These are phyloP conservation scores for Picea sitchensis DNA, from an alignment of 75 land plant genomes.

Conservation along the genomic window DNA sequence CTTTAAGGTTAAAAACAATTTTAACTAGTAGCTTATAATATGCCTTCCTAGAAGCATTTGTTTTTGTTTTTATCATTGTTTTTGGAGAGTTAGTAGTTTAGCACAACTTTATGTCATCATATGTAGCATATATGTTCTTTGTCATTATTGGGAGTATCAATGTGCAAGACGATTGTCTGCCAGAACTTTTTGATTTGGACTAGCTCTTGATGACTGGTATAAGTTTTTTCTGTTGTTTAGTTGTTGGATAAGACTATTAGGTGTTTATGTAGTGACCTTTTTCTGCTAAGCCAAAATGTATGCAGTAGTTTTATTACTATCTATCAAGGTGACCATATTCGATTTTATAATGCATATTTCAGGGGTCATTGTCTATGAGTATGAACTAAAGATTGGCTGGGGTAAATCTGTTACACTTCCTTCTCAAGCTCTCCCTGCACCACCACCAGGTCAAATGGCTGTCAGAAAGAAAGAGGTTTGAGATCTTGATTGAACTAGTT, in stretches of 20 bases:
- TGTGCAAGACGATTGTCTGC: background rate
- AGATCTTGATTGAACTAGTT: slow-evolving; percentile 1
- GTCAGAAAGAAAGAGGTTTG: slow-evolving; percentile 89
- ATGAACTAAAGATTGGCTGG: slow-evolving; percentile 98
- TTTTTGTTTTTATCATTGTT: background rate
- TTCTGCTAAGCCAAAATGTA: background rate
- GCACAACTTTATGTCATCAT: background rate
- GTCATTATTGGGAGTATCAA: background rate
- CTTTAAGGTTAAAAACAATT: background rate
- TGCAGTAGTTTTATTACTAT: background rate
- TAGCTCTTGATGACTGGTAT: background rate
- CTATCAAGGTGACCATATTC: background rate
- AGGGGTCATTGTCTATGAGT: slow-evolving; percentile 94
- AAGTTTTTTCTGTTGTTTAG: background rate
- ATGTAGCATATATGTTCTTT: background rate
- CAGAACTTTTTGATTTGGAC: background rate
- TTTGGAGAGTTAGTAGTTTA: background rate
- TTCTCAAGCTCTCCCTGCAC: slow-evolving; percentile 96
- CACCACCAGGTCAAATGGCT: slow-evolving; percentile 99
- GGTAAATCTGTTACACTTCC: slow-evolving; percentile 96
- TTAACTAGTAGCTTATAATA: background rate
- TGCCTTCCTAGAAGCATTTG: background rate
- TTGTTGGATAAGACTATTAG: background rate
- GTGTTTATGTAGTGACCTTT: slow-evolving; percentile 1
- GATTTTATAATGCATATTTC: background rate